Evolutionary conservation across 257 asterid genomes (phyloP).

Genomic region (Petunia axillaris): DNA sequence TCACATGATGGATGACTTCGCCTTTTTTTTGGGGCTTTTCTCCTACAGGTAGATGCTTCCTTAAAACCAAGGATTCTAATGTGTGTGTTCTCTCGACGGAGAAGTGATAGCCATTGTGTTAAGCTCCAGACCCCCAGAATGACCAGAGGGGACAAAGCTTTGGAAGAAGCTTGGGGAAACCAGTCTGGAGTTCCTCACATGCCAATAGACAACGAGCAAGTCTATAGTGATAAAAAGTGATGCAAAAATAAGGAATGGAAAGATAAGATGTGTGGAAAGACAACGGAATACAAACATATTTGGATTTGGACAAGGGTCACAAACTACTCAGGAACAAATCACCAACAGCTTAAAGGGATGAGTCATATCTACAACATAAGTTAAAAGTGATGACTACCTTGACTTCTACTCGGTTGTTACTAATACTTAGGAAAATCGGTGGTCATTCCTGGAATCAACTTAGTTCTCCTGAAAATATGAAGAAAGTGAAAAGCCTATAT

Average conservation of each 20-base stretch:
- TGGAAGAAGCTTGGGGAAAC: background rate
- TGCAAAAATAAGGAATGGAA: background rate
- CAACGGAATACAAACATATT: background rate
- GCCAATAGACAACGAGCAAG: background rate
- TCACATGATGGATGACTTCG: background rate
- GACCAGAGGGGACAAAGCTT: background rate
- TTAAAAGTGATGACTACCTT: constrained; percentile 11
- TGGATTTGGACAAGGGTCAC: background rate
- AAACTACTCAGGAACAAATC: background rate
- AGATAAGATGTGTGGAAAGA: background rate
- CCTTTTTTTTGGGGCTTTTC: background rate
- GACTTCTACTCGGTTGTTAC: background rate
- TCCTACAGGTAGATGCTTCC: background rate
- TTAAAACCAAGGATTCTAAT: background rate
- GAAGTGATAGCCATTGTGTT: background rate
- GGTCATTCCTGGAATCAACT: background rate
- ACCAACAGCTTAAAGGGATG: background rate
- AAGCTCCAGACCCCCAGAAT: background rate
- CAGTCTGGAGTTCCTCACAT: constrained; percentile 7
- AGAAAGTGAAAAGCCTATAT: background rate
- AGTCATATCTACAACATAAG: background rate
- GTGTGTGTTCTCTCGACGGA: background rate
- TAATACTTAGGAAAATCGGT: background rate
- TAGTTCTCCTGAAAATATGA: constrained; percentile 1
- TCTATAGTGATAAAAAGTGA: background rate